Conservation (phyloP, 179 eudicot species). For the Sideroxylon spinosum region DNA sequence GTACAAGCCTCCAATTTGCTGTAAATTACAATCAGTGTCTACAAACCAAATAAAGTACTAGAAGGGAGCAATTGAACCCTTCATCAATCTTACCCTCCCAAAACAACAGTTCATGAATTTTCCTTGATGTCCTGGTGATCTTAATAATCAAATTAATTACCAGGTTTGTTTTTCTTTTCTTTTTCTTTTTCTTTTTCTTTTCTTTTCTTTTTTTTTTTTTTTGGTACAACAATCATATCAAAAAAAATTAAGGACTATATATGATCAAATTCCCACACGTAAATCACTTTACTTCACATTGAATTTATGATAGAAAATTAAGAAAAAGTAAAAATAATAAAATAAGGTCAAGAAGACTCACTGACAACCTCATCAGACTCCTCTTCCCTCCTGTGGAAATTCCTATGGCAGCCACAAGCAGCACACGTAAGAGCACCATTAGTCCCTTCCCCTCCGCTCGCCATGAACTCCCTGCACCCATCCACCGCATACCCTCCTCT, state of each 20-base stretch:
- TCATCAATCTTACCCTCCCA: background rate
- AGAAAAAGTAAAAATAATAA: background rate
- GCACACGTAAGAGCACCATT: constrained; percentile 47
- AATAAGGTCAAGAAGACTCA: constrained; percentile 41
- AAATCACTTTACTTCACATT: background rate
- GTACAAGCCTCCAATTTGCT: no score
- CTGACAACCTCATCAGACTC: constrained; percentile 35
- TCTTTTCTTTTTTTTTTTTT: no score
- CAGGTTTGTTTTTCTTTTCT: background rate
- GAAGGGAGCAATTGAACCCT: background rate
- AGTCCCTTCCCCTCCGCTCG: constrained; percentile 47
- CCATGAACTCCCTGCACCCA: constrained; percentile 74
- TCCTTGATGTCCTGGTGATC: background rate
- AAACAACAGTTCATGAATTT: background rate
- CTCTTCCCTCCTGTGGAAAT: constrained; percentile 49
- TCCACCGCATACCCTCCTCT: constrained; percentile 71
- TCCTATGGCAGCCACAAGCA: constrained; percentile 68
- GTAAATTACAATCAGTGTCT: background rate
- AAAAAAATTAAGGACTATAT: no score
- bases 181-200: no score
- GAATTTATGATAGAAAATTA: background rate
- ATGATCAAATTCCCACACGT: no score
- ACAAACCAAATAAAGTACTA: background rate
- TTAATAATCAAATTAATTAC: background rate
- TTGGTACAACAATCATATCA: background rate